Conservation (phyloP, 2,329 filamentous ascomycete species). For the Penicillium sp. region DNA sequence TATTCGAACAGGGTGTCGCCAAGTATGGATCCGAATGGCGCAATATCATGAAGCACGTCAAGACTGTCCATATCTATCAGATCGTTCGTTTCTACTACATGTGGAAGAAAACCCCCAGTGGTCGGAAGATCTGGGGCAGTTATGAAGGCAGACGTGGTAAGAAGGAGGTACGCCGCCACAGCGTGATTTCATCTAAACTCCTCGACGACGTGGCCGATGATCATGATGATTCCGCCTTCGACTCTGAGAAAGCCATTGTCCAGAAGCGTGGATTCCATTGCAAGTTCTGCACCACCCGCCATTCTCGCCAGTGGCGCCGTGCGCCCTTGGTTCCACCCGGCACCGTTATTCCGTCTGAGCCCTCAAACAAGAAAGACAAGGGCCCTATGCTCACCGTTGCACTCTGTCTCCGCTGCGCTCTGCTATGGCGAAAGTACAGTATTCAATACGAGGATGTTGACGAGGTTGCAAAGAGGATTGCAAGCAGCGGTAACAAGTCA, state of each 20-base stretch:
- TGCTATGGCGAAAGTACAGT: slow-evolving; percentile 92
- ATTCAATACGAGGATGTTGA: slow-evolving; percentile 95
- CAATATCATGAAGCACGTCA: slow-evolving; percentile 76
- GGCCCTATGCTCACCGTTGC: slow-evolving; percentile 72
- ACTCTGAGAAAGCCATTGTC: slow-evolving; percentile 75
- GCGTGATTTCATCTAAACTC: slow-evolving; percentile 66
- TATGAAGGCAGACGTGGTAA: slow-evolving; percentile 86
- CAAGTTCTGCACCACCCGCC: slow-evolving; percentile 83
- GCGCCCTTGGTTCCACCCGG: slow-evolving; percentile 76
- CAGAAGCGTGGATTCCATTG: slow-evolving; percentile 85
- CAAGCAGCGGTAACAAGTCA: slow-evolving; percentile 73
- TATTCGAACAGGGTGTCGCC: slow-evolving; percentile 85
- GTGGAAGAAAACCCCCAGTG: slow-evolving; percentile 92
- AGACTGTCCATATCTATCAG: slow-evolving; percentile 71
- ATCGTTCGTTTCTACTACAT: slow-evolving; percentile 94
- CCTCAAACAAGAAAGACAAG: slow-evolving; percentile 70
- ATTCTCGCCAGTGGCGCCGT: slow-evolving; percentile 85
- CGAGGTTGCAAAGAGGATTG: slow-evolving; percentile 84
- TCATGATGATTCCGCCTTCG: slow-evolving; percentile 92
- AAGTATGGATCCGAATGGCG: slow-evolving; percentile 91
- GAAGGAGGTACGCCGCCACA: slow-evolving; percentile 70
- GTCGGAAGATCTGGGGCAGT: slow-evolving; percentile 84
- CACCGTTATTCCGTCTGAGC: slow-evolving; percentile 66
- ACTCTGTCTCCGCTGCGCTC: slow-evolving; percentile 84
- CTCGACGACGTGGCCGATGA: slow-evolving; percentile 92